These are phyloP conservation scores for Flaveria sonorensis DNA, from an alignment of 129 eudicot genomes.

Conservation along the genomic window DNA sequence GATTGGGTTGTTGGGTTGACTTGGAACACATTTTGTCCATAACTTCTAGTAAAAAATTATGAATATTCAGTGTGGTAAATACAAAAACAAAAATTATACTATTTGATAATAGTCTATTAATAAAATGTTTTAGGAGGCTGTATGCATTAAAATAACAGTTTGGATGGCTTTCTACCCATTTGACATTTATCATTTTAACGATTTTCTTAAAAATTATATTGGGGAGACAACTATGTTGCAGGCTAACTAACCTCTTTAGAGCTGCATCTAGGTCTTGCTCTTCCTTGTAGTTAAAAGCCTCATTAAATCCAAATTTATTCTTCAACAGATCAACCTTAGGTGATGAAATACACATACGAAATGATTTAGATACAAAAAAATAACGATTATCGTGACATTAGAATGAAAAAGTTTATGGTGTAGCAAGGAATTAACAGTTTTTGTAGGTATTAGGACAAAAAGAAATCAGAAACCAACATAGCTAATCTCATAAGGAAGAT, in stretches of 20 bases:
- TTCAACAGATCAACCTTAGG: slow-evolving; percentile 48
- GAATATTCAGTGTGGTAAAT: neutral
- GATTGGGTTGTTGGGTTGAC: neutral
- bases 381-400: neutral
- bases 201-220: neutral
- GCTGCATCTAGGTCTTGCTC: slow-evolving; percentile 41
- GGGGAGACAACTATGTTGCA: neutral
- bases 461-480: neutral
- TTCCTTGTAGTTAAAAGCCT: slow-evolving; percentile 58
- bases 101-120: no score
- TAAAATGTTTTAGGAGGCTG: neutral
- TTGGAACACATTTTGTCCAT: neutral
- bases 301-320: slow-evolving; percentile 47
- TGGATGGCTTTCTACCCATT: neutral
- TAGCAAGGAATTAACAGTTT: neutral
- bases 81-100: no score
- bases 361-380: neutral
- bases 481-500: neutral
- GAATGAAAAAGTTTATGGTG: neutral
- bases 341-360: slow-evolving; percentile 1
- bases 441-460: neutral
- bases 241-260: slow-evolving; percentile 39
- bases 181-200: neutral
- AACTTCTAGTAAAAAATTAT: no score
- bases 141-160: neutral